Conservation (phyloP, 306 rosid genomes). For the Alnus rubra region DNA sequence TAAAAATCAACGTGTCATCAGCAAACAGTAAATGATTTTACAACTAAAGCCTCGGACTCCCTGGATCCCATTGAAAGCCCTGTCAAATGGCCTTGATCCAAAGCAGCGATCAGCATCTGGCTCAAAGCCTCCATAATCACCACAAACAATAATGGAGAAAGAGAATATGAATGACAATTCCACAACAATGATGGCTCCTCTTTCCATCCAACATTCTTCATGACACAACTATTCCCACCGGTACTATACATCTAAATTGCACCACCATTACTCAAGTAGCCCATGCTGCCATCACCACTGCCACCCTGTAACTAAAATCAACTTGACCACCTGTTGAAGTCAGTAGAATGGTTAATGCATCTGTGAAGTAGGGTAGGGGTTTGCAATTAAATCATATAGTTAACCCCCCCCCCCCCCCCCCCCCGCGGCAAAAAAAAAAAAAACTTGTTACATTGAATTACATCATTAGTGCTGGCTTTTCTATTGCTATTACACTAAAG, state of each 20-base stretch:
- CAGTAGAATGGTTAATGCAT: background rate
- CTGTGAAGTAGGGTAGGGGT: background rate
- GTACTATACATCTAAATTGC: background rate
- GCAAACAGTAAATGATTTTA: no score
- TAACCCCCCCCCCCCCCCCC: no score
- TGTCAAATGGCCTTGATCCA: no score
- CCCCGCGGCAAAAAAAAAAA: no score
- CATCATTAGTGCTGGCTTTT: background rate
- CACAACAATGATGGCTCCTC: background rate
- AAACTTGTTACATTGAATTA: background rate
- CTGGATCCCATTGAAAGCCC: no score
- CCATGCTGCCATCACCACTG: background rate
- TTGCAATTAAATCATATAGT: no score
- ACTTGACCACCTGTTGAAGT: background rate
- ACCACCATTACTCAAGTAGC: background rate
- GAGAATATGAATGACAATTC: background rate
- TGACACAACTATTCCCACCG: background rate
- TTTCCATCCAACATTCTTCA: background rate
- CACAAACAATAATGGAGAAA: no score
- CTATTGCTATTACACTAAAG: background rate
- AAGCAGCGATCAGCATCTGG: no score
- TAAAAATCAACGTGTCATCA: no score
- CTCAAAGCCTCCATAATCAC: no score
- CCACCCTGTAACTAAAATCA: background rate
- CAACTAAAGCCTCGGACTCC: no score